Evolutionary conservation across 129 eudicot species (phyloP).

Genomic region (Flaveria linearis): DNA sequence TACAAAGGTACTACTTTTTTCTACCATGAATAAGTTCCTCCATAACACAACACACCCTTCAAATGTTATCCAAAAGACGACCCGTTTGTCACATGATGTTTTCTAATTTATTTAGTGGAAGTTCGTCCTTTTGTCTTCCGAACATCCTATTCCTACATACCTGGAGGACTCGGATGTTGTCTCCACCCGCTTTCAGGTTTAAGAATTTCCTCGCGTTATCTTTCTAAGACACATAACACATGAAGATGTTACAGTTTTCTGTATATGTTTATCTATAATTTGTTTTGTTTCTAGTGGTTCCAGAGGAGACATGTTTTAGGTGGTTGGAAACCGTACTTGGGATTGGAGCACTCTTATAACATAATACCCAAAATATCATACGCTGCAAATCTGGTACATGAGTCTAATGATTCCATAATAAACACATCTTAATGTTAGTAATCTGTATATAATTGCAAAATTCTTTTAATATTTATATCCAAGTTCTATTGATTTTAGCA

Average conservation of each 20-base stretch:
- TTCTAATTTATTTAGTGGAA: slow-evolving; percentile 54
- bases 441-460: background rate
- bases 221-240: no score
- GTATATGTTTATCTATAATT: background rate
- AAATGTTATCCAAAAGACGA: background rate
- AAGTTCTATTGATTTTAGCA: background rate
- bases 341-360: slow-evolving; percentile 74
- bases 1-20: slow-evolving; percentile 56
- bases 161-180: slow-evolving; percentile 67
- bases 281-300: slow-evolving; percentile 13
- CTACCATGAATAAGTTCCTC: background rate
- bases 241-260: background rate
- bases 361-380: slow-evolving; percentile 46
- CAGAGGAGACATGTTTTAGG: slow-evolving; percentile 74
- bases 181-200: slow-evolving; percentile 72
- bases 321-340: slow-evolving; percentile 81
- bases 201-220: no score
- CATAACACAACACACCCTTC: background rate
- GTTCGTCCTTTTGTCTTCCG: slow-evolving; percentile 67
- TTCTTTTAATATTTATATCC: background rate
- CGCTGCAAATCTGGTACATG: slow-evolving; percentile 62
- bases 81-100: background rate
- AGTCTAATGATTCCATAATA: background rate
- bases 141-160: slow-evolving; percentile 68
- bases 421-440: background rate